Evolutionary conservation across 768 basidiomycete species (phyloP), one percentile per base, ranked within the genome.

Genomic region (Lactarius vividus): DNA sequence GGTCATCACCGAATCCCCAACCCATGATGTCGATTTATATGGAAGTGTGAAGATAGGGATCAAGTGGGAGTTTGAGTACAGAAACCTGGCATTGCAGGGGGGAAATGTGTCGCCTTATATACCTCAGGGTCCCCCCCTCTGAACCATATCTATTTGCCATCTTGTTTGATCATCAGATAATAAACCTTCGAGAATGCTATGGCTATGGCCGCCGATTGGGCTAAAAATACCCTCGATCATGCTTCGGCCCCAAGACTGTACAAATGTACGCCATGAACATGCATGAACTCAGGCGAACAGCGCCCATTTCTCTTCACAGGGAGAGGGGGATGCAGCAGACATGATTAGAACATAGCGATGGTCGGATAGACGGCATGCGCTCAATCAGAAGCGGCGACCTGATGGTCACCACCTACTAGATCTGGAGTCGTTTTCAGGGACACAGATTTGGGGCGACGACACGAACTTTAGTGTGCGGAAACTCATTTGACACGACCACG

Each of bases 101-200:
- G 10, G 9, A 1, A 6, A 35, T 54, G 56, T n/a, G 29, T 3
- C 29, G 13, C 31, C 53, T 66, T 66, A 66, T 66, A 66, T 66
- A 10, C 55, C 37, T 13, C 9, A 23, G 35, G 44, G 16, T 28
- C 20, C 9, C 37, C 57, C 57, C 57, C n/a, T 33, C 18, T 35
- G 20, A 18, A 33, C 26, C 57, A 57, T 57, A 35, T 33, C 54
- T n/a, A 33, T 33, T 61, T 23, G 8, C 46, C 39, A 35, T 57
- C 26, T 37, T 26, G 26, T 18, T 6, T 35, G 28, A 60, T 65
- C 29, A 57, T 57, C 33, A 57, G 35, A 57, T 57, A 57, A 16
- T 33, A 55, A 29, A 55, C 9, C 23, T 49, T 49, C 23, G 26
- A 52, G 49, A 52, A 26, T 46, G 44, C 44, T n/a, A 9, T 46